Percentiles rank a stretch among this genome's conserved stretches.
Conservation (phyloP, 768 basidiomycete genomes). For the Chalciporus piperatus region DNA sequence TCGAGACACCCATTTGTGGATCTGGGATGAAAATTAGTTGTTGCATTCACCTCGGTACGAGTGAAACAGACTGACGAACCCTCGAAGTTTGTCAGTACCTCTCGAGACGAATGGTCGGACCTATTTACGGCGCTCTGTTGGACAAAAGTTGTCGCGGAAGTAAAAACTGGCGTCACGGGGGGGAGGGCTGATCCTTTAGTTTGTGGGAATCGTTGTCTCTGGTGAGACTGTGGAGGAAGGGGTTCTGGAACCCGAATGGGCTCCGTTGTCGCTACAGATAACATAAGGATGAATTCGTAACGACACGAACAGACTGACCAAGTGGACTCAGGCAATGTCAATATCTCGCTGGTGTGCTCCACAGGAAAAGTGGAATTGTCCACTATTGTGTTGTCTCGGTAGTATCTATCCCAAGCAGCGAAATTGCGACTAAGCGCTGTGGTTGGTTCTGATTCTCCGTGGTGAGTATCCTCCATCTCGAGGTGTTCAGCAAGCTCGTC, state of each 20-base stretch:
- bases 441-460: background rate
- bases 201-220: background rate
- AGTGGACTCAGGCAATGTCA: background rate
- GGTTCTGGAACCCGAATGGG: background rate
- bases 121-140: too few species aligned
- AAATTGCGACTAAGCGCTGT: background rate
- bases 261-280: too few species aligned
- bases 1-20: too few species aligned
- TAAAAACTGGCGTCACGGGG: background rate
- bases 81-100: too few species aligned
- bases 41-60: too few species aligned
- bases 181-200: too few species aligned
- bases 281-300: too few species aligned
- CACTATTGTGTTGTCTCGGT: background rate
- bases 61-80: too few species aligned
- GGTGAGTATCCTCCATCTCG: background rate
- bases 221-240: background rate
- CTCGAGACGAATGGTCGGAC: too few species aligned
- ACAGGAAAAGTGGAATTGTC: background rate
- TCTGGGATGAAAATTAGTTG: too few species aligned
- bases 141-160: too few species aligned
- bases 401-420: background rate
- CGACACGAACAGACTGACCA: too few species aligned
- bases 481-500: background rate
- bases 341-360: background rate